These are phyloP conservation scores for Hysterium pulicare DNA, from an alignment of 2,329 filamentous ascomycete species.

Conservation along the genomic window DNA sequence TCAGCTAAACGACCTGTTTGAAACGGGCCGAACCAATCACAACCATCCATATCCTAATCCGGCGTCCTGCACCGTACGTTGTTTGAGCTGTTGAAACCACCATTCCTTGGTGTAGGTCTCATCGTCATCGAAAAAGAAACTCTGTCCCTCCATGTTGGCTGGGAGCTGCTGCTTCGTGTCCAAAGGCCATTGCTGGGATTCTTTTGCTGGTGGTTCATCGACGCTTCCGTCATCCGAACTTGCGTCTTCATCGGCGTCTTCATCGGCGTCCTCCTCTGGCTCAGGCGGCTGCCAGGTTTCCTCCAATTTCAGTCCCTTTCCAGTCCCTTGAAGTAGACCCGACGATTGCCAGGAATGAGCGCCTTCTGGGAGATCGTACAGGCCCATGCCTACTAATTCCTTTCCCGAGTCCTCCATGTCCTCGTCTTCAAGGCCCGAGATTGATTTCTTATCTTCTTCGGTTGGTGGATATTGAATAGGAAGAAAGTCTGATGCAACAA, in stretches of 20 bases:
- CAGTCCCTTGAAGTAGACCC: slow-evolving; percentile 47
- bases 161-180: slow-evolving; percentile 25
- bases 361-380: slow-evolving; percentile 71
- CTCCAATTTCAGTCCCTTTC: slow-evolving; percentile 76
- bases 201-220: slow-evolving; percentile 24
- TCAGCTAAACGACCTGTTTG: slow-evolving; percentile 9
- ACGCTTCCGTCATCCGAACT: slow-evolving; percentile 48
- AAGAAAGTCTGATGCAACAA: slow-evolving; percentile 46
- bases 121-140: slow-evolving; percentile 40
- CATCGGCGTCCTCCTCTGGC: slow-evolving; percentile 42
- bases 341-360: slow-evolving; percentile 54
- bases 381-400: slow-evolving; percentile 75
- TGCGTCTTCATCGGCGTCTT: slow-evolving; percentile 34
- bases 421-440: slow-evolving; percentile 33
- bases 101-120: slow-evolving; percentile 38
- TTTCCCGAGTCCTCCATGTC: slow-evolving; percentile 60
- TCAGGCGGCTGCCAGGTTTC: slow-evolving; percentile 71
- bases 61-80: slow-evolving; percentile 35
- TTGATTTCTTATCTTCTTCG: slow-evolving; percentile 32
- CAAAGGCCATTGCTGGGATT: slow-evolving; percentile 20
- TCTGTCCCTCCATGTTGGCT: slow-evolving; percentile 37
- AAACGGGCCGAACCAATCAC: slow-evolving; percentile 14
- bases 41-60: slow-evolving; percentile 38
- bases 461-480: slow-evolving; percentile 45
- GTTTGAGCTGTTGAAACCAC: slow-evolving; percentile 40